phyloP scores from a whole-genome alignment of 192 early-diverging fungal genomes.

The Phlyctochytrium planicorne region DNA sequence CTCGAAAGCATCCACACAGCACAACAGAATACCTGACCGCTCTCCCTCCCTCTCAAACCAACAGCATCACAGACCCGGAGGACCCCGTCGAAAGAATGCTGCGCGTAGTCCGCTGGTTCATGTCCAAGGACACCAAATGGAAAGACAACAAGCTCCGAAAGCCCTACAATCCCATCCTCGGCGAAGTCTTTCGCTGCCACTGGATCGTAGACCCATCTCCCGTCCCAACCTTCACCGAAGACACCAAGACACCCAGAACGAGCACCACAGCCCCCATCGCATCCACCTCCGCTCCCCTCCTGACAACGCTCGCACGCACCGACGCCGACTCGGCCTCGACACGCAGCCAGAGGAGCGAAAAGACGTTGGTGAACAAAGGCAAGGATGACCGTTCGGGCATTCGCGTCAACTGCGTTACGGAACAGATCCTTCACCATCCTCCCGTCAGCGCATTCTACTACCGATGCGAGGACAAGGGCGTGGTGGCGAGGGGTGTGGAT shows the following conservation, averaged over 20 bases:
- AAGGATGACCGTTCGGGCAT: slow-evolving; percentile 34
- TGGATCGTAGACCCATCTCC: slow-evolving; percentile 43
- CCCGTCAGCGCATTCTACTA: slow-evolving; percentile 78
- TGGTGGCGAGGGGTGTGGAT: slow-evolving; percentile 65
- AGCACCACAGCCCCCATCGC: background rate
- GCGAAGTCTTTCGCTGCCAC: slow-evolving; percentile 86
- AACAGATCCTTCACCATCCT: slow-evolving; percentile 95
- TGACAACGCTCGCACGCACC: background rate
- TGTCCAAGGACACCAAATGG: slow-evolving; percentile 66
- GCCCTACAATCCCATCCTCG: slow-evolving; percentile 92
- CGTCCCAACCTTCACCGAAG: slow-evolving; percentile 3
- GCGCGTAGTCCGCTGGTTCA: slow-evolving; percentile 70
- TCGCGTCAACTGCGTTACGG: slow-evolving; percentile 76
- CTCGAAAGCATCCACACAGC: too few species aligned
- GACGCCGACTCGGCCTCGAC: background rate
- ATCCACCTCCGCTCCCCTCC: background rate
- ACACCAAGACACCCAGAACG: background rate
- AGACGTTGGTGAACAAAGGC: background rate
- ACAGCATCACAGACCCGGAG: slow-evolving; percentile 57
- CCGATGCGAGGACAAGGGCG: slow-evolving; percentile 58
- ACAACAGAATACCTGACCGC: too few species aligned
- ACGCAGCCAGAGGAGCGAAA: background rate
- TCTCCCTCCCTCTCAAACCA: background rate
- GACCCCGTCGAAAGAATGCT: slow-evolving; percentile 69
- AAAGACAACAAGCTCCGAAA: slow-evolving; percentile 74